Evolutionary conservation across 805 yeast genomes (phyloP), one percentile per base, ranked within the genome.

Genomic region (Candida montana): DNA sequence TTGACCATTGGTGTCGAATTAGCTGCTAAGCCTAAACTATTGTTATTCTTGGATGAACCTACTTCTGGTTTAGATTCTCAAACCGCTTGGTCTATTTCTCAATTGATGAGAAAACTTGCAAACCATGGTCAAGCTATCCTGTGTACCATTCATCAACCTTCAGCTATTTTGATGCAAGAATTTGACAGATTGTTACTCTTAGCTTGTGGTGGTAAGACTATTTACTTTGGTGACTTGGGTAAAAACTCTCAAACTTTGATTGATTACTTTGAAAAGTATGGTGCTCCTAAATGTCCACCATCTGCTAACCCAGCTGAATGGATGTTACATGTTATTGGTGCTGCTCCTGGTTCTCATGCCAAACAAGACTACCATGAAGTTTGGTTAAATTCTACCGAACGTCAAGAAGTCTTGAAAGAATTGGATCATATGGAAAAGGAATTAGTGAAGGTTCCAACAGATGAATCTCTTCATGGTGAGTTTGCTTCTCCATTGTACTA

Each of bases 311-410:
- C 91, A 28, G 91, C 90, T 12, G 95, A 86, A 65, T 88, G 95
- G 93, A 88, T 88, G 95, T 69, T 88, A 63, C 84, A 83, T 48
- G 84, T 81, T 48, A 83, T 82, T 53, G 89, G 89, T 54, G 88
- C 89, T 41, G 88, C 89, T 24, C 89, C 89, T 8, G 89, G 88
- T 40, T 75, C 86, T 31, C 81, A 77, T 52, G 83, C 88, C 18
- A 69, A 69, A 37, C 84, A 79, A 62, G 85, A 83, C 60, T 83
- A 81, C 54, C 70, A 76, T 54, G 81, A 83, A 54, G 86, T 83
- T 35, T 86, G 96, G 96, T 63, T 73, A 59, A 70, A 72, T 36
- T 85, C 95, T 28, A 61, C 63, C 1, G 89, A 87, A 58, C 76
- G 74, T 53, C 54, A 63, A 41, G 78, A 71, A 5, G 77, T 83